Evolutionary conservation across 2,329 filamentous ascomycete species (phyloP), one percentile per base, ranked within the genome.

Genomic region (Cercospora sp.): DNA sequence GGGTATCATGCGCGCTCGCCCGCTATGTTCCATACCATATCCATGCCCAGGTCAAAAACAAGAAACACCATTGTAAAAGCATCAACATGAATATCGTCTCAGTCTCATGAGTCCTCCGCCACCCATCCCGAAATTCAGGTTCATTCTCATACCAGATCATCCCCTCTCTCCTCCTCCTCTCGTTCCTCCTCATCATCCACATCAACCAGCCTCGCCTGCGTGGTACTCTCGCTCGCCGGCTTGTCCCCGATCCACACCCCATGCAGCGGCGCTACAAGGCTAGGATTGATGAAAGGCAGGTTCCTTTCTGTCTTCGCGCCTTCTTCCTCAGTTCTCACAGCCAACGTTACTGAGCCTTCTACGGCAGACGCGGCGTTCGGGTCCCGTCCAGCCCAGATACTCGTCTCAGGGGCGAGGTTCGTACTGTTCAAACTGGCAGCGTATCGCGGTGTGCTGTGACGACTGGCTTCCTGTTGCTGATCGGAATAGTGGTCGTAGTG

Each of bases 261-360:
- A 55, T 71, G 64, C 18, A 78, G 66, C 84, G 89, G 89, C 34
- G 83, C 81, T 3, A 89, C 82, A 10, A 96, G 81, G 77, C 88
- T 94, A 2, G 92, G 92, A 73, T 94, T 95, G 60, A 93, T 83
- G 79, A 93, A 96, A 59, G 82, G 83, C 78, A 89, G 77, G 0
- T 89, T 91, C 74, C 86, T 87, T 76, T 94, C 91, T 68, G 57
- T 68, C 61, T 32, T 67, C 7, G 37, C 69, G 49, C 53, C 69
- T 58, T 55, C 45, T 65, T 66, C 66, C 34, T 68, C 63, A 64
- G 66, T 63, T 67, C 69, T 49, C 58, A 61, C 65, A 67, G 55
- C 57, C 66, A 66, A 37, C 65, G 69, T 63, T 34, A 62, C 63
- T 12, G 68, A 63, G 45, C 61, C 30, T 61, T 68, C 59, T n/a